Evolutionary conservation across 108 stramenopile species (phyloP).

Genomic region (Aurantiochytrium sp.): DNA sequence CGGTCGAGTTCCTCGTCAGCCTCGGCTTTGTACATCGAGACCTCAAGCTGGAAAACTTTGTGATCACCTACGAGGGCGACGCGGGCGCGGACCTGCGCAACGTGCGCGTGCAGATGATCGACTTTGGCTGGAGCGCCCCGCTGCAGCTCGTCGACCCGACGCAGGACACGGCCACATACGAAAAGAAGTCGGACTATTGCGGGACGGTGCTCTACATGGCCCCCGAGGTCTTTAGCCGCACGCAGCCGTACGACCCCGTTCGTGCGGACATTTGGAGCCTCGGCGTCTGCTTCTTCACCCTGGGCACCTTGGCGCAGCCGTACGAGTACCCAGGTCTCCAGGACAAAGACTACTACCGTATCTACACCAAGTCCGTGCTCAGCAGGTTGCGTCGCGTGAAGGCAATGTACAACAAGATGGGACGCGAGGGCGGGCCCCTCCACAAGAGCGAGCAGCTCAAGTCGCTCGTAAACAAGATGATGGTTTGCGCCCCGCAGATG

Average conservation of each 20-base stretch:
- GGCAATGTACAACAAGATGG: no score
- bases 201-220: background rate
- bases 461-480: no score
- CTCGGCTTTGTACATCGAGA: conserved; percentile 1
- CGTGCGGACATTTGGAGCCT: background rate
- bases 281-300: background rate
- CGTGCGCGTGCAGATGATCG: background rate
- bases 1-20: background rate
- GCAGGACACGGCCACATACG: background rate
- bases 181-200: background rate
- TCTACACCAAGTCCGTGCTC: no score
- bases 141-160: background rate
- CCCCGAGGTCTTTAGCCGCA: background rate
- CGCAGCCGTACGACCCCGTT: background rate
- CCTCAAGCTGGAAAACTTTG: conserved; percentile 9
- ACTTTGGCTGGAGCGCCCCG: background rate
- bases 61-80: background rate
- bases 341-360: no score
- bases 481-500: no score
- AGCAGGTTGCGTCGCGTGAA: no score
- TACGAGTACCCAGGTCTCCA: no score
- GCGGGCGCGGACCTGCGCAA: no score
- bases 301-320: background rate
- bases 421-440: no score
- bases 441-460: no score